Conservation (phyloP, 495 filamentous ascomycete genomes). For the Lasiosphaeria ovina region DNA sequence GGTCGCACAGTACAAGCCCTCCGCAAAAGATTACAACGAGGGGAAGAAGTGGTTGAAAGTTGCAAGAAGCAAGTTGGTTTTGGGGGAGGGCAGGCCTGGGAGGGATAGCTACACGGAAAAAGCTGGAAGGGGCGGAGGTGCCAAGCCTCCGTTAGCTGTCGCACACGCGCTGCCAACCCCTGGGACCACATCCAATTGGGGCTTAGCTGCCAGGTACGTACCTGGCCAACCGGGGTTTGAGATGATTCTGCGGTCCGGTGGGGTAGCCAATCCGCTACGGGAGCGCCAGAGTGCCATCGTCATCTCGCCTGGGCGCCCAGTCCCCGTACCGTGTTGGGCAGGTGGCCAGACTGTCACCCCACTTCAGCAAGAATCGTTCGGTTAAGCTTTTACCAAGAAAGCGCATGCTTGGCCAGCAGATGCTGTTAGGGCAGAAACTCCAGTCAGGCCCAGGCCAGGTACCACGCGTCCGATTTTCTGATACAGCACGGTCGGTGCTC, state of each 20-base stretch:
- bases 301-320: conserved; percentile 6
- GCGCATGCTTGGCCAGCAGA: not conserved
- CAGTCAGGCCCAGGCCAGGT: not conserved
- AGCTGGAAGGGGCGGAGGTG: conserved; percentile 17
- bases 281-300: not conserved
- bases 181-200: not conserved
- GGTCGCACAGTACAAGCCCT: conserved; percentile 14
- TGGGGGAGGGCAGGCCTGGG: not conserved
- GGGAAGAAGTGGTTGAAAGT: not conserved
- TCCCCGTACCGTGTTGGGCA: not conserved
- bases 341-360: not conserved
- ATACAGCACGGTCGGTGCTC: not conserved
- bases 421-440: not conserved
- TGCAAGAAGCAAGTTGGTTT: conserved; percentile 5
- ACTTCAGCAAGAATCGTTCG: not conserved
- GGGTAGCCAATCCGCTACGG: not conserved
- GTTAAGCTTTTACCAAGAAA: not conserved
- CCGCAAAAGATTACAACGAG: conserved; percentile 15
- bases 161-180: not conserved
- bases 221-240: not conserved
- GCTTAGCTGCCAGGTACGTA: conserved; percentile 4
- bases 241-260: too few relatives aligned
- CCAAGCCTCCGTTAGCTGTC: conserved; percentile 7
- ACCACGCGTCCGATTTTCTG: not conserved
- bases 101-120: conserved; percentile 6